These are phyloP conservation scores for Schizophyllum amplum DNA, from an alignment of 1,284 basidiomycete species.

Conservation along the genomic window DNA sequence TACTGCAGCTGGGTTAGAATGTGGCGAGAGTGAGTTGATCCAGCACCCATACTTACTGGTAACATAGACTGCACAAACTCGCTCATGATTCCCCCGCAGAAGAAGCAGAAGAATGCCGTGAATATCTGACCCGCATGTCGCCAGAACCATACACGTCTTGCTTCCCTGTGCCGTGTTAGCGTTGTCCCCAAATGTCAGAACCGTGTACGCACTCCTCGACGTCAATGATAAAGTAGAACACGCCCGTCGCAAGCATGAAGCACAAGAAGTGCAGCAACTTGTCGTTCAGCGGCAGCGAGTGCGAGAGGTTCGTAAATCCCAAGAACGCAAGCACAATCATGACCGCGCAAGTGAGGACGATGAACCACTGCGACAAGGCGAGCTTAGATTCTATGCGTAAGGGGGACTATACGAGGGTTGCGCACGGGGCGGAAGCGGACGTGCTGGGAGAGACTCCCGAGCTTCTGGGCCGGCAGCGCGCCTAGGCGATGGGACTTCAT, in stretches of 20 bases:
- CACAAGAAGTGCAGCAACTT: conserved; percentile 82
- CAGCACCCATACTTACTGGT: conserved; percentile 45
- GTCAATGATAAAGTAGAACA: conserved; percentile 85
- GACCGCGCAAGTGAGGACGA: conserved; percentile 53
- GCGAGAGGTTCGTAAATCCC: conserved; percentile 64
- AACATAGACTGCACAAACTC: conserved; percentile 80
- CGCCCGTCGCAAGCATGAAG: conserved; percentile 66
- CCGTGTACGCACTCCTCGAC: conserved; percentile 67
- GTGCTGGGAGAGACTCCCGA: background rate
- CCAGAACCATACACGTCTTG: conserved; percentile 78
- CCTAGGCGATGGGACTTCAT: conserved; percentile 33
- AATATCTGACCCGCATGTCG: conserved; percentile 66
- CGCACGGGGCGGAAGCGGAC: background rate
- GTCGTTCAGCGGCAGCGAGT: conserved; percentile 67
- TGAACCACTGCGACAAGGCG: conserved; percentile 52
- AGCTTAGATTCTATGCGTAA: background rate
- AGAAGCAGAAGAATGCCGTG: conserved; percentile 61
- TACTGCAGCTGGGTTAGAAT: background rate
- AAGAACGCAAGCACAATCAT: conserved; percentile 64
- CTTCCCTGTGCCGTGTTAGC: conserved; percentile 37
- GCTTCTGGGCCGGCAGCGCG: background rate
- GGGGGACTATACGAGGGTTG: background rate
- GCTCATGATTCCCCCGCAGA: conserved; percentile 78
- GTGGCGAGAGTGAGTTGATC: background rate
- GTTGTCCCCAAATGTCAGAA: background rate